These are phyloP conservation scores for Biscogniauxia mediterranea DNA, from an alignment of 2,329 filamentous ascomycete species.

Conservation along the genomic window DNA sequence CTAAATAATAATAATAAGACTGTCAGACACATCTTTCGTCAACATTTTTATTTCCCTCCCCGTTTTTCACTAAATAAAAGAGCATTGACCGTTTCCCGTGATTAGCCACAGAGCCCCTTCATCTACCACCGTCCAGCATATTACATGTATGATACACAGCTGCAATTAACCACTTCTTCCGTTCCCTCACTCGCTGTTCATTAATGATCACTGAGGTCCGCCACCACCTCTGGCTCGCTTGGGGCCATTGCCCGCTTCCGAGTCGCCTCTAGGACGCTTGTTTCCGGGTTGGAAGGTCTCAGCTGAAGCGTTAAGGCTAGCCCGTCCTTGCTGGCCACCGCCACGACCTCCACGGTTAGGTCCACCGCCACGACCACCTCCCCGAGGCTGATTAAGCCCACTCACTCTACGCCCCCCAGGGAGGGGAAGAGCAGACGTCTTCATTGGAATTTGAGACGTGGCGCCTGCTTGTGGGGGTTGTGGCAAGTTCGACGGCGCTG, in stretches of 20 bases:
- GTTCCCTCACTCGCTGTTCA: background rate
- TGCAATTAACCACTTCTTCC: background rate
- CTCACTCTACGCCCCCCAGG: conserved; percentile 37
- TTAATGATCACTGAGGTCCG: conserved; percentile 14
- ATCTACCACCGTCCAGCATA: background rate
- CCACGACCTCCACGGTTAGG: conserved; percentile 41
- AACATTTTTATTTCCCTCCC: background rate
- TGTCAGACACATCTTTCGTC: background rate
- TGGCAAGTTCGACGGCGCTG: conserved; percentile 11
- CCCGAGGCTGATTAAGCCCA: conserved; percentile 27
- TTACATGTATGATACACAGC: conserved; percentile 7
- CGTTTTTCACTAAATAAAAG: background rate
- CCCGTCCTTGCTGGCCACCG: conserved; percentile 33
- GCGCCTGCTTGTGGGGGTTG: conserved; percentile 16
- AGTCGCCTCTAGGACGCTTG: conserved; percentile 54
- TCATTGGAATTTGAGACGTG: conserved; percentile 34
- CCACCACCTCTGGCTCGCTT: conserved; percentile 39
- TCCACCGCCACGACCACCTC: conserved; percentile 33
- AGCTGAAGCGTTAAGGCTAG: conserved; percentile 47
- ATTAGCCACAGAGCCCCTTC: background rate
- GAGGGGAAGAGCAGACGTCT: conserved; percentile 37
- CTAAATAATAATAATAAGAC: background rate
- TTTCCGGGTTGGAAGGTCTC: conserved; percentile 55
- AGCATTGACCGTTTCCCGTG: background rate
- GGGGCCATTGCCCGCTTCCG: conserved; percentile 36